Evolutionary conservation across 306 rosid genomes (phyloP).

Genomic region (Cotoneaster glaucophyllus): DNA sequence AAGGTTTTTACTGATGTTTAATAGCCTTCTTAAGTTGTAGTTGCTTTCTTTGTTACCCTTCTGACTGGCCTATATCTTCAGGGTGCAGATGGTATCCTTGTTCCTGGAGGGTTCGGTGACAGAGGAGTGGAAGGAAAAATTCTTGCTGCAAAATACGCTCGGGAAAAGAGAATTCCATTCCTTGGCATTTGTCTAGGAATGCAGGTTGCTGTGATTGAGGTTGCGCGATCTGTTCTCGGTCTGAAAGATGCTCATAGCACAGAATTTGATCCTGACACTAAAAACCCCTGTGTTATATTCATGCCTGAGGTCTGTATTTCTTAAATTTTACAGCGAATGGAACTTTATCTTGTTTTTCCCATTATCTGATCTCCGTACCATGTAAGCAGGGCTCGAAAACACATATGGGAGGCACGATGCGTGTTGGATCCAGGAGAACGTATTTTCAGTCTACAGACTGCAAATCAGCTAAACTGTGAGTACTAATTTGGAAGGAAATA

Average conservation of each 20-base stretch:
- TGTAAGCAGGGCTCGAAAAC: slow-evolving; percentile 77
- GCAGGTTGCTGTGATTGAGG: slow-evolving; percentile 93
- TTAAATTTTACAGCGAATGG: background rate
- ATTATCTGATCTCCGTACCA: slow-evolving; percentile 8
- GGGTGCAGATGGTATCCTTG: slow-evolving; percentile 85
- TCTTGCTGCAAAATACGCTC: slow-evolving; percentile 85
- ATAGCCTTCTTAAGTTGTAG: background rate
- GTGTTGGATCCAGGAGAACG: slow-evolving; percentile 90
- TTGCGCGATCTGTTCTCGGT: slow-evolving; percentile 76
- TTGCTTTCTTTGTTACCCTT: background rate
- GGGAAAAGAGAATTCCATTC: slow-evolving; percentile 70
- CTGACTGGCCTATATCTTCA: slow-evolving; percentile 33
- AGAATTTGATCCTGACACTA: slow-evolving; percentile 67
- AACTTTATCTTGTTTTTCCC: background rate
- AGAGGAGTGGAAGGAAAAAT: slow-evolving; percentile 92
- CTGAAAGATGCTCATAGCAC: slow-evolving; percentile 74
- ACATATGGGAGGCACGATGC: slow-evolving; percentile 99
- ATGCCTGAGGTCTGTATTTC: slow-evolving; percentile 78
- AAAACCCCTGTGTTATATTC: slow-evolving; percentile 75
- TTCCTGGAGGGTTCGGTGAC: slow-evolving; percentile 97
- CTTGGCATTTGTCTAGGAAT: slow-evolving; percentile 90
- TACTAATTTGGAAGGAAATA: background rate
- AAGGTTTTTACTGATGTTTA: slow-evolving; percentile 26
- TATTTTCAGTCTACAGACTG: slow-evolving; percentile 56
- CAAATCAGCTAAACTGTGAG: slow-evolving; percentile 88